Conservation (phyloP, 1,284 basidiomycete genomes). For the Spongiforma sp. region DNA sequence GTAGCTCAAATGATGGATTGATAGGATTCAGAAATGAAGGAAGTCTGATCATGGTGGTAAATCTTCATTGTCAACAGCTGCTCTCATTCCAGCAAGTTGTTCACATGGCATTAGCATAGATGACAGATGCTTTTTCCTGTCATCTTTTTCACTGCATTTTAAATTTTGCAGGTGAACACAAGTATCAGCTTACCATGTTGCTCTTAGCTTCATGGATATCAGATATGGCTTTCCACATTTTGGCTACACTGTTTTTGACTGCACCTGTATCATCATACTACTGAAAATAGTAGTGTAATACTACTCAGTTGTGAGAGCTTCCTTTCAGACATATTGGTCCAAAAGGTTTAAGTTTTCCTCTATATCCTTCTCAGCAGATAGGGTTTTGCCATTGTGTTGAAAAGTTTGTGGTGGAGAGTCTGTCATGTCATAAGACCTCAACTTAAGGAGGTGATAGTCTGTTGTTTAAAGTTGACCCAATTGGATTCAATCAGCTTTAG, state of each 20-base stretch:
- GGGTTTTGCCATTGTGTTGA: neutral
- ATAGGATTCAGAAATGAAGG: neutral
- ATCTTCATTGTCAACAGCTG: neutral
- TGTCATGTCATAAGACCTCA: too few species aligned
- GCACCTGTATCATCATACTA: neutral
- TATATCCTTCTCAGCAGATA: neutral
- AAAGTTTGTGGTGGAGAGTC: too few species aligned
- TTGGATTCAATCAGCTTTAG: too few species aligned
- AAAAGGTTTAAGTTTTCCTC: neutral
- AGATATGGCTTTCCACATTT: neutral
- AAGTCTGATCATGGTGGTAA: neutral
- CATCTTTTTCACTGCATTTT: neutral
- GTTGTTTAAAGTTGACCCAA: too few species aligned
- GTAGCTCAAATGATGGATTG: neutral
- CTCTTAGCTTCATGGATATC: neutral
- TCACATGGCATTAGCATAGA: neutral
- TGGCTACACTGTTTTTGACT: neutral
- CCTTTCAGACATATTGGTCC: neutral
- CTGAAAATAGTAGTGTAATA: neutral
- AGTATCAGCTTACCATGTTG: neutral
- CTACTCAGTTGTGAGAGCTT: neutral
- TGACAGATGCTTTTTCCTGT: neutral
- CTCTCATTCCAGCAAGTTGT: neutral
- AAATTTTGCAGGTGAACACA: neutral
- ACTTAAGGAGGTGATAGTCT: too few species aligned